phyloP scores from a whole-genome alignment of 2,329 filamentous ascomycete genomes.

The Fusarium chuoi region DNA sequence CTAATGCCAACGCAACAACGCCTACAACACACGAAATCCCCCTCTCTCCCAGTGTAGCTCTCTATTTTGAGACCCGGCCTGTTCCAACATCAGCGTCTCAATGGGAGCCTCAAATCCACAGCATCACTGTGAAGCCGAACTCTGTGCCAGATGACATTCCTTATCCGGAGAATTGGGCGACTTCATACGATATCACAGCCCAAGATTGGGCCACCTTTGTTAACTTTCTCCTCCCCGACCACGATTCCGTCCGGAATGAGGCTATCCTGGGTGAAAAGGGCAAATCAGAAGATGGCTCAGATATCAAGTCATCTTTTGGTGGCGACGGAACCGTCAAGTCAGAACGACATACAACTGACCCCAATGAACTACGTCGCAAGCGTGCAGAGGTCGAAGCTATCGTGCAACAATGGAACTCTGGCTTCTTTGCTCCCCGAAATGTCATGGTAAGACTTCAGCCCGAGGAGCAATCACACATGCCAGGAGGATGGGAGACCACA shows the following conservation, averaged over 20 bases:
- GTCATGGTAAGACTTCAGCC: slow-evolving; percentile 54
- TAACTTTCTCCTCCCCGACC: slow-evolving; percentile 64
- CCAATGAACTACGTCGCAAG: slow-evolving; percentile 40
- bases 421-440: slow-evolving; percentile 64
- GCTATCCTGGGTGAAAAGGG: slow-evolving; percentile 61
- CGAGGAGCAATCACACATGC: slow-evolving; percentile 36
- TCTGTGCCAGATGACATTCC: slow-evolving; percentile 58
- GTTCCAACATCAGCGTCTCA: slow-evolving; percentile 41
- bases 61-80: slow-evolving; percentile 61
- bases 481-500: slow-evolving; percentile 40
- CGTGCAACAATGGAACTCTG: slow-evolving; percentile 65
- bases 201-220: slow-evolving; percentile 70
- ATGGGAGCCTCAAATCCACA: slow-evolving; percentile 46
- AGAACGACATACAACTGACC: neutral
- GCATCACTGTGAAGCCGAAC: slow-evolving; percentile 48
- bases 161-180: slow-evolving; percentile 52
- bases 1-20: slow-evolving; percentile 15
- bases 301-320: slow-evolving; percentile 38
- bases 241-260: slow-evolving; percentile 57
- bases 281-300: slow-evolving; percentile 51
- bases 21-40: slow-evolving; percentile 31
- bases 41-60: slow-evolving; percentile 37
- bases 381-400: slow-evolving; percentile 52
- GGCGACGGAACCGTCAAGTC: slow-evolving; percentile 15
- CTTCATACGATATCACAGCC: slow-evolving; percentile 56